Percentiles rank a stretch among this genome's conserved stretches.
Evolutionary conservation across 129 eudicot species (phyloP).

Genomic region (carrot (Daucus carota)): DH1_v3.0 NC_030388.2:1157501-1158000

Average conservation of each 20-base stretch:
- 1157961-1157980: background rate
- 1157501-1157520: background rate
- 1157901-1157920: background rate
- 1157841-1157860: background rate
- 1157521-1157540: background rate
- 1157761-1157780: background rate
- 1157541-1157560: background rate
- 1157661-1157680: background rate
- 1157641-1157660: background rate
- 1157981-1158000: background rate
- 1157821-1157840: background rate
- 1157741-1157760: background rate
- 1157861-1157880: too few species aligned
- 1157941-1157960: background rate
- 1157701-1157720: background rate
- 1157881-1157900: too few species aligned
- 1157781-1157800: background rate
- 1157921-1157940: background rate
- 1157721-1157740: background rate
- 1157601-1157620: too few species aligned
- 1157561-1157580: background rate
- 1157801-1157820: background rate
- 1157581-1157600: background rate
- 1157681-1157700: background rate
- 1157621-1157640: background rate